These are phyloP conservation scores for Globisporangium ultimum DNA, from an alignment of 352 stramenopile genomes.

Conservation along the genomic window DNA sequence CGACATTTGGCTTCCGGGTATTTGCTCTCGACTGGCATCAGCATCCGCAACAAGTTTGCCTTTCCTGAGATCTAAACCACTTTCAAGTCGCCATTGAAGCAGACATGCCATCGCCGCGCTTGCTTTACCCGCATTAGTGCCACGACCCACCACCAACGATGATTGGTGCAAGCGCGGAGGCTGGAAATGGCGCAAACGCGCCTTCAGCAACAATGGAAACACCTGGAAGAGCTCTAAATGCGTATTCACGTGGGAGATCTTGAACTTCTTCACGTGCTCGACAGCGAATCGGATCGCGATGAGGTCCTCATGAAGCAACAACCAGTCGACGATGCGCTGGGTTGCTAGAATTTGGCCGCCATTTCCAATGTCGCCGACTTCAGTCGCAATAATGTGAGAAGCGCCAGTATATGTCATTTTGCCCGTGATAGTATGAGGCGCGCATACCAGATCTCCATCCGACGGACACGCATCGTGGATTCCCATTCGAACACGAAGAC, in stretches of 20 bases:
- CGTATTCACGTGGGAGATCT: slow-evolving; percentile 38
- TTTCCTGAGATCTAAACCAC: no score
- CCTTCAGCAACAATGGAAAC: slow-evolving; percentile 32
- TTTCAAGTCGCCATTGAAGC: no score
- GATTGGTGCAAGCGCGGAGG: no score
- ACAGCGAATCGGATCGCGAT: slow-evolving; percentile 42
- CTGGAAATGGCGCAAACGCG: slow-evolving; percentile 6
- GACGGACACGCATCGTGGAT: slow-evolving; percentile 49
- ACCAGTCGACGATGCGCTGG: slow-evolving; percentile 45
- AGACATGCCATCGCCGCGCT: no score
- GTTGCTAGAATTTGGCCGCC: slow-evolving; percentile 58
- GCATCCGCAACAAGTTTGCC: no score
- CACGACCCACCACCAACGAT: neutral
- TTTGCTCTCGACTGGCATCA: no score
- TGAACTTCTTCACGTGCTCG: slow-evolving; percentile 40
- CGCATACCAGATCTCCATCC: slow-evolving; percentile 37
- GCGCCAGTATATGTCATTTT: slow-evolving; percentile 61
- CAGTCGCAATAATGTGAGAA: slow-evolving; percentile 49
- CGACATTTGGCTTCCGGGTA: no score
- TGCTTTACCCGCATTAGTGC: no score
- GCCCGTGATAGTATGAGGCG: slow-evolving; percentile 48
- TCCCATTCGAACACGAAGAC: slow-evolving; percentile 55
- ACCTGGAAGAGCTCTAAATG: slow-evolving; percentile 53
- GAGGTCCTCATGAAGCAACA: slow-evolving; percentile 42
- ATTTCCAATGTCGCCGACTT: slow-evolving; percentile 51